Evolutionary conservation across 164 flowering plant genomes (phyloP).

Genomic region (Macadamia integrifolia): DNA sequence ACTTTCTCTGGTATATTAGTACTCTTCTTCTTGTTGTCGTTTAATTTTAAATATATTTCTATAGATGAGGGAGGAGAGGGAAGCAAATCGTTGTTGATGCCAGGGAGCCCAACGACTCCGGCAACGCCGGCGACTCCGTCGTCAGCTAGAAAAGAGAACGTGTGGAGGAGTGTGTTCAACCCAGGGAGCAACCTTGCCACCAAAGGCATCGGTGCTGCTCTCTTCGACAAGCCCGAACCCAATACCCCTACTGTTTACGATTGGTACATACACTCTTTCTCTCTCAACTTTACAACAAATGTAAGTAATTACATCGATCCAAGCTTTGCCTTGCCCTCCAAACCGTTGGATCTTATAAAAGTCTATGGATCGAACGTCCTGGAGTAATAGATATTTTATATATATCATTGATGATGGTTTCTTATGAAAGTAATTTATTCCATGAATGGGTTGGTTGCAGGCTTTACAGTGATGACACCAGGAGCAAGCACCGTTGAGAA

Average conservation of each 20-base stretch:
- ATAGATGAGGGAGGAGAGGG: constrained; percentile 31
- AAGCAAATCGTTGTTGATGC: constrained; percentile 57
- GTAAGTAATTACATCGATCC: not conserved
- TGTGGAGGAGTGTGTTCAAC: constrained; percentile 96
- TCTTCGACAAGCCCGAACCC: constrained; percentile 79
- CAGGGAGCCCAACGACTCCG: constrained; percentile 50
- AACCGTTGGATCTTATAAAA: not conserved
- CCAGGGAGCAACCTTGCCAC: constrained; percentile 93
- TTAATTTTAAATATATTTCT: not conserved
- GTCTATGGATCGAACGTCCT: not conserved
- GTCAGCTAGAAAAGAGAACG: constrained; percentile 66
- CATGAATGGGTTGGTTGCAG: constrained; percentile 11
- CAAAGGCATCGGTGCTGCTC: constrained; percentile 42
- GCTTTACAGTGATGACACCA: constrained; percentile 37
- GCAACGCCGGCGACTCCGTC: constrained; percentile 52
- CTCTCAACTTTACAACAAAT: no score
- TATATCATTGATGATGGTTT: not conserved
- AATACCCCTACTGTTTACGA: constrained; percentile 92
- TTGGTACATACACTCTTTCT: constrained; percentile 44
- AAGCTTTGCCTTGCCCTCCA: not conserved
- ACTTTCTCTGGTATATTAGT: not conserved
- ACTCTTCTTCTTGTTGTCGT: not conserved
- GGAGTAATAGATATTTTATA: not conserved
- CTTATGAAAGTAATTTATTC: not conserved
- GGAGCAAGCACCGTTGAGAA: constrained; percentile 27